These are phyloP conservation scores for Amylostereum chailletii DNA, from an alignment of 1,284 basidiomycete species.

Conservation along the genomic window DNA sequence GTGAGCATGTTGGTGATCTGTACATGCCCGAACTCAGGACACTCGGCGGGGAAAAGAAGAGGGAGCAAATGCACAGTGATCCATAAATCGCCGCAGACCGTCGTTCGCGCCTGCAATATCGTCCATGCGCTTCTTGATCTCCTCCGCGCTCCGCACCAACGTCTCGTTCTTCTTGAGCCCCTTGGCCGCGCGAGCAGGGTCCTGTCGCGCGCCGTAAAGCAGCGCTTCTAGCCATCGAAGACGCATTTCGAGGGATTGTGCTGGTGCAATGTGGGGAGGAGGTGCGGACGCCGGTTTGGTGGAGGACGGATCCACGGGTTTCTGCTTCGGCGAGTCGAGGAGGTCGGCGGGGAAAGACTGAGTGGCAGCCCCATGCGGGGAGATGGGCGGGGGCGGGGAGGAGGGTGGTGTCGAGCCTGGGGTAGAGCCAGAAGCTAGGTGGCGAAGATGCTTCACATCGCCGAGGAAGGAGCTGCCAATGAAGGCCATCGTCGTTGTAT, in stretches of 20 bases:
- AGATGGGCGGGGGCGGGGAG: conserved; percentile 40
- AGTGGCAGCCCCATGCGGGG: conserved; percentile 8
- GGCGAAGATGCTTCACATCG: conserved; percentile 53
- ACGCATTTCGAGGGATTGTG: conserved; percentile 60
- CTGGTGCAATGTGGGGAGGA: conserved; percentile 44
- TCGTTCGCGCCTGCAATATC: conserved; percentile 56
- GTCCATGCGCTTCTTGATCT: conserved; percentile 49
- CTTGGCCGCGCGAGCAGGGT: conserved; percentile 24
- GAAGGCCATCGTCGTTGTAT: conserved; percentile 31
- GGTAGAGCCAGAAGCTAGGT: conserved; percentile 34
- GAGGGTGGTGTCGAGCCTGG: conserved; percentile 45
- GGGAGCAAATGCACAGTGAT: conserved; percentile 45
- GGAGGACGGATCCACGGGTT: not conserved
- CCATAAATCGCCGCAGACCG: conserved; percentile 62
- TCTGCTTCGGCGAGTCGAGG: conserved; percentile 10
- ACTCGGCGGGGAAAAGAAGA: not conserved
- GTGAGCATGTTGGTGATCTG: conserved; percentile 69
- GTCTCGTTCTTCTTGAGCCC: conserved; percentile 40
- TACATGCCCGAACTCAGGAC: no score
- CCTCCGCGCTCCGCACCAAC: conserved; percentile 47
- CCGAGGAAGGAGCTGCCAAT: conserved; percentile 73
- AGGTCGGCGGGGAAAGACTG: conserved; percentile 14
- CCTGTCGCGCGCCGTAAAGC: conserved; percentile 53
- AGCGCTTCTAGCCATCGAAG: conserved; percentile 71
- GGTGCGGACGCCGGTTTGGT: conserved; percentile 1